phyloP scores from a whole-genome alignment of 2,329 filamentous ascomycete genomes.

The Fusarium anthophilum region DNA sequence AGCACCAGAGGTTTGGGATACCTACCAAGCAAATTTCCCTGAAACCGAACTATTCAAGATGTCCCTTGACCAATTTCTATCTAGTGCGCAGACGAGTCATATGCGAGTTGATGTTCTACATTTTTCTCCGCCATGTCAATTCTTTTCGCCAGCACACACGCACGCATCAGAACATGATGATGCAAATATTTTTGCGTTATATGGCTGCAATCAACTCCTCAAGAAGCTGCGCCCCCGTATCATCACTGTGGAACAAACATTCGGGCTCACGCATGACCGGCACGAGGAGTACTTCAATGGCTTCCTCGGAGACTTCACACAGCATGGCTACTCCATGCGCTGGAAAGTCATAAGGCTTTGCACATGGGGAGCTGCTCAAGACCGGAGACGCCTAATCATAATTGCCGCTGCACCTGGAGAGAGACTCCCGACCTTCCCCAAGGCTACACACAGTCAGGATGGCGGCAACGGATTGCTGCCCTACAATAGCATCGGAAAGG shows the following conservation, averaged over 20 bases:
- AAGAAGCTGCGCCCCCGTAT: conserved; percentile 69
- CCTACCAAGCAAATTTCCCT: conserved; percentile 68
- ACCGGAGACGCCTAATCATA: conserved; percentile 62
- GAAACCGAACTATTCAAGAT: conserved; percentile 58
- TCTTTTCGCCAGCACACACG: conserved; percentile 78
- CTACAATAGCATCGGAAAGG: conserved; percentile 57
- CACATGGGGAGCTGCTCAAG: conserved; percentile 61
- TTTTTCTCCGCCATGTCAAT: conserved; percentile 80
- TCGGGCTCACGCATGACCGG: conserved; percentile 66
- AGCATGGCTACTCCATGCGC: conserved; percentile 72
- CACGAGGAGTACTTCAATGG: conserved; percentile 66
- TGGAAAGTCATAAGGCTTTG: conserved; percentile 70
- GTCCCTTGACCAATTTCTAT: conserved; percentile 61
- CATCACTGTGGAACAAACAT: conserved; percentile 82
- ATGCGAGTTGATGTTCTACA: conserved; percentile 74
- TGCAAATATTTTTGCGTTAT: conserved; percentile 70
- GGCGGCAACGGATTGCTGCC: conserved; percentile 49
- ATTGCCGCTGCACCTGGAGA: conserved; percentile 75
- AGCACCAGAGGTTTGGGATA: conserved; percentile 62
- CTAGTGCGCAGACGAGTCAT: conserved; percentile 33
- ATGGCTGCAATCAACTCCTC: conserved; percentile 65
- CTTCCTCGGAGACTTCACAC: conserved; percentile 71
- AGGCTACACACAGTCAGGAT: conserved; percentile 63
- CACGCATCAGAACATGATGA: conserved; percentile 74
- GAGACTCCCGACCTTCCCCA: conserved; percentile 71